Base-by-base conservation (phyloP, 768 basidiomycete species). In the Boletus rubescentipes region DNA sequence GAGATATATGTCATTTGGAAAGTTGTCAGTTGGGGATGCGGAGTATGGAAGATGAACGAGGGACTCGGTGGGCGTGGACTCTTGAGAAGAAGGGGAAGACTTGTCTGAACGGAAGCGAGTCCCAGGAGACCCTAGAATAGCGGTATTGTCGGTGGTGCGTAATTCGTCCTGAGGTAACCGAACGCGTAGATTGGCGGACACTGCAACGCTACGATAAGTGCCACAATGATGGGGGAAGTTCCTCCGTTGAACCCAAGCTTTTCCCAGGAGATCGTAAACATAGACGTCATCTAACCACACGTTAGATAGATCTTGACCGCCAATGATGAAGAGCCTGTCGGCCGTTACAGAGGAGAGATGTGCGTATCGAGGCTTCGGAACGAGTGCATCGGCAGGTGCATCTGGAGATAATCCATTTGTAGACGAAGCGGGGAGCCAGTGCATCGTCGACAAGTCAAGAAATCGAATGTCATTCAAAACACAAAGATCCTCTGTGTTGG, bases 401-500 rank as follows among this genome's bases (percentile, higher is more conserved):
- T 63, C 74, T 62, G 31, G 72, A 70, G 58, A 72, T 54, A 68
- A 11, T 66, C 60, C 41, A 38, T 56, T 61, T 3, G 70, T 63
- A 30, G 66, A 59, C 1, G 66, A 50, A 9, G 75, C 63, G 7
- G 87, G 83, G 20, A 91, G 70, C 94, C 96, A 97, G 62, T 72
- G 81, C 42, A 79, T 75, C 5, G 83, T 77, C 7, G 77, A 64
- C 54, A 95, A 78, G 72, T 97, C 87, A 70, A 91, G 94, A 65
- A 97, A 84, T 57, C 91, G 89, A 39, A 98, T 85, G 68, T 98
- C 97, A 64, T 89, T 89, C 51, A 97, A 74, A n/a, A 98, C 96
- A 57, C 89, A 91, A 26, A 94, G 81, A 58, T 93, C 89, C 52
- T 92, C 89, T 6, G 86, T 79, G 62, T 80, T 85, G 39, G 79